Conservation (phyloP, 2,329 filamentous ascomycete genomes). For the Alternaria arborescens region DNA sequence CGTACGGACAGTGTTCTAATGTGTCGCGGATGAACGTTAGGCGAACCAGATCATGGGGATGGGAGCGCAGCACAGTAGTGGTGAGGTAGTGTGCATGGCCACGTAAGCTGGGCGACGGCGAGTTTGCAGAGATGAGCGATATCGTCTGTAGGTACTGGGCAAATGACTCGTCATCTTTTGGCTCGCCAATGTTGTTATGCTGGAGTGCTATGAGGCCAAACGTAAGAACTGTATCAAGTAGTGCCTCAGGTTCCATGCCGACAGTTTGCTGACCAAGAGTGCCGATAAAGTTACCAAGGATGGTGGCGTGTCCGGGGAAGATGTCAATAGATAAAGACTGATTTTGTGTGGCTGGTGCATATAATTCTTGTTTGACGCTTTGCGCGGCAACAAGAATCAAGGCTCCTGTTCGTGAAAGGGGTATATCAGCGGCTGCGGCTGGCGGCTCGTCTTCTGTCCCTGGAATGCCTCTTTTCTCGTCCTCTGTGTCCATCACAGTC, state of each 20-base stretch:
- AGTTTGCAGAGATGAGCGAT: constrained; percentile 60
- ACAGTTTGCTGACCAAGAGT: constrained; percentile 46
- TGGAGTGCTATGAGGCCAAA: constrained; percentile 62
- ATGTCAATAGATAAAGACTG: constrained; percentile 54
- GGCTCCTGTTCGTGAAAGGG: constrained; percentile 64
- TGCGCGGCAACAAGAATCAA: constrained; percentile 64
- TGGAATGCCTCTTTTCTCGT: constrained; percentile 53
- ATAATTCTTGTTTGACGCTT: constrained; percentile 59
- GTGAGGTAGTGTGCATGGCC: constrained; percentile 60
- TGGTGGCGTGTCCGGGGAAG: constrained; percentile 62
- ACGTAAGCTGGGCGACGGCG: constrained; percentile 57
- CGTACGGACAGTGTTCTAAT: constrained; percentile 62
- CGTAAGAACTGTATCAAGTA: constrained; percentile 64
- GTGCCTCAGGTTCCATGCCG: constrained; percentile 57
- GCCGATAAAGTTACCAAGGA: constrained; percentile 63
- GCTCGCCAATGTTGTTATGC: constrained; percentile 55
- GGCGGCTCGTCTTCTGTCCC: constrained; percentile 65
- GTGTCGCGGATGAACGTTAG: constrained; percentile 64
- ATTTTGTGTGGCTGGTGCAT: constrained; percentile 50
- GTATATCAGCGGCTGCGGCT: constrained; percentile 61
- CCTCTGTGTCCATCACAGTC: constrained; percentile 52
- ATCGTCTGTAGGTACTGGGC: constrained; percentile 61
- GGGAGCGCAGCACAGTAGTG: constrained; percentile 60
- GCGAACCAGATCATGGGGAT: constrained; percentile 61
- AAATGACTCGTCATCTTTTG: constrained; percentile 61